Evolutionary conservation across 2,329 filamentous ascomycete genomes (phyloP).

Genomic region (Phialophora chinensis): DNA sequence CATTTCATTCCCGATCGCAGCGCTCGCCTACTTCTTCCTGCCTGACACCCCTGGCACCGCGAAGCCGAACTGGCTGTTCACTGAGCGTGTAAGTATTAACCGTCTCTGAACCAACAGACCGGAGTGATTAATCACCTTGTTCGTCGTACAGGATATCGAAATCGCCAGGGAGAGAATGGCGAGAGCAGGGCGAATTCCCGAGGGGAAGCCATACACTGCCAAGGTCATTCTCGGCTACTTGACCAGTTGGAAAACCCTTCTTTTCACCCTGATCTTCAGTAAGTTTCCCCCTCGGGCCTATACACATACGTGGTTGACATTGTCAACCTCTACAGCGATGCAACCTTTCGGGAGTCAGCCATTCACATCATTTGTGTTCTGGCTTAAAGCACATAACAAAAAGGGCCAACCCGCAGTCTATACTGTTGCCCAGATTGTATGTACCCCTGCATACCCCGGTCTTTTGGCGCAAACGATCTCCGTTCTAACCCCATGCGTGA

Average conservation of each 20-base stretch:
- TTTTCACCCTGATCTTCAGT: slow-evolving; percentile 34
- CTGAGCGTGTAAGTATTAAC: slow-evolving; percentile 24
- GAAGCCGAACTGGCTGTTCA: slow-evolving; percentile 28
- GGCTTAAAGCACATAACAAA: slow-evolving; percentile 34
- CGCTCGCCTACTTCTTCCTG: slow-evolving; percentile 30
- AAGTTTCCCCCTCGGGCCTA: background rate
- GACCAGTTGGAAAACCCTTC: slow-evolving; percentile 30
- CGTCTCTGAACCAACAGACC: background rate
- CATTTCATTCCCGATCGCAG: slow-evolving; percentile 28
- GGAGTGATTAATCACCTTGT: background rate
- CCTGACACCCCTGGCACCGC: slow-evolving; percentile 30
- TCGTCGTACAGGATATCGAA: slow-evolving; percentile 25
- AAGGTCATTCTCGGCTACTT: slow-evolving; percentile 31
- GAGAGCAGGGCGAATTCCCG: slow-evolving; percentile 24
- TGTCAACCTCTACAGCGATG: slow-evolving; percentile 10
- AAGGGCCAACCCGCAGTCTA: slow-evolving; percentile 30
- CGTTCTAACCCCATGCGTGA: background rate
- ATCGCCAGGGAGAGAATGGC: slow-evolving; percentile 26
- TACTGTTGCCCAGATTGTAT: slow-evolving; percentile 27
- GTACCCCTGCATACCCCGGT: background rate
- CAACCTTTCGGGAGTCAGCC: slow-evolving; percentile 30
- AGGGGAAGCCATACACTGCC: slow-evolving; percentile 29
- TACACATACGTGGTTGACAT: background rate
- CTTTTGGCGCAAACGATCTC: background rate
- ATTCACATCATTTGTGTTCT: slow-evolving; percentile 29